Evolutionary conservation across 1,284 basidiomycete species (phyloP).

Genomic region (Puccinia novopanici): DNA sequence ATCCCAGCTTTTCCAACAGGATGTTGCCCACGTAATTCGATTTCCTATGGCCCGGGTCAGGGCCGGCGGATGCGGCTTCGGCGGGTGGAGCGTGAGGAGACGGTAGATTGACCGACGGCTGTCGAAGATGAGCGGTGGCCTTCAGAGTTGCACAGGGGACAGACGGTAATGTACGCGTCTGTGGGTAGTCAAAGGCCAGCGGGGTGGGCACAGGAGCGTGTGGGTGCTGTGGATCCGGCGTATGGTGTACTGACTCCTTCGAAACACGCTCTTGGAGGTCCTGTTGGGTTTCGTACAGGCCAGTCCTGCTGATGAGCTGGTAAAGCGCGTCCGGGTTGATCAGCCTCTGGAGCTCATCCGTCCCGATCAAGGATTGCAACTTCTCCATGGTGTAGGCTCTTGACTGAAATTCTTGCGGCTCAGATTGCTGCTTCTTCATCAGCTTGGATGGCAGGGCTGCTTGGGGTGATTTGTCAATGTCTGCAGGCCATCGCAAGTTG

Average conservation of each 20-base stretch:
- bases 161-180: background rate
- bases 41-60: background rate
- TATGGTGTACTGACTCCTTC: background rate
- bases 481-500: background rate
- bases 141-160: conserved; percentile 17
- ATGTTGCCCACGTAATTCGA: conserved; percentile 17
- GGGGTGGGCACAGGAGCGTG: background rate
- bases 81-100: background rate
- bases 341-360: conserved; percentile 14
- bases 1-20: conserved; percentile 17
- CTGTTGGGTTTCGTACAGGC: conserved; percentile 22
- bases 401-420: conserved; percentile 7
- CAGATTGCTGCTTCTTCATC: background rate
- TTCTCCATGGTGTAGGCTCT: conserved; percentile 10
- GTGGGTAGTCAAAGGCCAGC: background rate
- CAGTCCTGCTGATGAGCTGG: background rate
- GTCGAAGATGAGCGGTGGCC: background rate
- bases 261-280: conserved; percentile 23
- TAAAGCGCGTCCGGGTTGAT: conserved; percentile 12
- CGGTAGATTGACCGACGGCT: background rate
- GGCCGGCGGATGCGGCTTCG: background rate
- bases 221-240: background rate
- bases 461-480: background rate
- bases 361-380: conserved; percentile 1
- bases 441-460: background rate